These are phyloP conservation scores for Kokia cookei DNA, from an alignment of 441 rosid genomes.

Conservation along the genomic window DNA sequence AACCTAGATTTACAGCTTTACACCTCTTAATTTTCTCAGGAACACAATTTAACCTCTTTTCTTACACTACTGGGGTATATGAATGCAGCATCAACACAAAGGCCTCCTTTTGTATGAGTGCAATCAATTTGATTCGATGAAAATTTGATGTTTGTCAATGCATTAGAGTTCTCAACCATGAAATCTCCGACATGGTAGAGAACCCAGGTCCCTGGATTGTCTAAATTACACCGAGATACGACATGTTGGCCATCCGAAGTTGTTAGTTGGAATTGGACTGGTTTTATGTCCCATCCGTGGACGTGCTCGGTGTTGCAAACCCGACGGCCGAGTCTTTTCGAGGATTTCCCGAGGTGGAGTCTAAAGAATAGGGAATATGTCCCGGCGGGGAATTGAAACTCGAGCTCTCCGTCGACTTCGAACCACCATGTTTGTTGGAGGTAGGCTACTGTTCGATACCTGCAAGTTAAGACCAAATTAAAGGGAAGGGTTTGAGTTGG, in stretches of 20 bases:
- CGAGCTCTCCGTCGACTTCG: slow-evolving; percentile 70
- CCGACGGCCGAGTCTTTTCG: slow-evolving; percentile 51
- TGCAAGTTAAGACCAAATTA: slow-evolving; percentile 9
- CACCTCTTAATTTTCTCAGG: slow-evolving; percentile 1
- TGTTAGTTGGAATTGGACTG: slow-evolving; percentile 54
- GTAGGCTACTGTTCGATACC: slow-evolving; percentile 64
- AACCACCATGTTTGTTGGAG: slow-evolving; percentile 89
- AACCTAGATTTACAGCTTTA: not conserved
- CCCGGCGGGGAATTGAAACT: slow-evolving; percentile 60
- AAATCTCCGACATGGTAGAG: slow-evolving; percentile 66
- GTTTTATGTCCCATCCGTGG: slow-evolving; percentile 81
- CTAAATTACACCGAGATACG: slow-evolving; percentile 35
- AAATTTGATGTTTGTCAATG: slow-evolving; percentile 40
- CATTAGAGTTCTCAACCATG: slow-evolving; percentile 27
- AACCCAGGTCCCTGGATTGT: slow-evolving; percentile 55
- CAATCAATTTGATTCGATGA: slow-evolving; percentile 81
- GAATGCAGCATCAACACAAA: slow-evolving; percentile 54
- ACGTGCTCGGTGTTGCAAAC: slow-evolving; percentile 47
- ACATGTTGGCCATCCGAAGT: slow-evolving; percentile 60
- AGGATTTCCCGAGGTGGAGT: slow-evolving; percentile 52
- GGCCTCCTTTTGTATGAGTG: slow-evolving; percentile 78
- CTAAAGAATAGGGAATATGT: slow-evolving; percentile 68
- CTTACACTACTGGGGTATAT: slow-evolving; percentile 35
- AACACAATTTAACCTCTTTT: slow-evolving; percentile 17
- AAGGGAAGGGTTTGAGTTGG: not conserved